phyloP scores from a whole-genome alignment of 257 asterid genomes.

The Jasminum sambac region DNA sequence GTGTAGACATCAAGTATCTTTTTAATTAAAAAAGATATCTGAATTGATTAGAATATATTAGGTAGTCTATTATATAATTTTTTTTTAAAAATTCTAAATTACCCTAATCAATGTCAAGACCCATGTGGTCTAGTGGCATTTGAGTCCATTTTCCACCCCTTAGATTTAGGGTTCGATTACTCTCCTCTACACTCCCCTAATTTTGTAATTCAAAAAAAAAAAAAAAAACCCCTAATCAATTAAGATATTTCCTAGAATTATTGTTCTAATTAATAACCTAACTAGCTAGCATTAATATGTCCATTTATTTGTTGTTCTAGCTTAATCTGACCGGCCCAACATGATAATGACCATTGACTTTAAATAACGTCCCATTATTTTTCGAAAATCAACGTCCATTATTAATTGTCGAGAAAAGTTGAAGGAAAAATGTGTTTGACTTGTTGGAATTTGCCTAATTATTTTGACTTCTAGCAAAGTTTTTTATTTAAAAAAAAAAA shows the following conservation, averaged over 20 bases:
- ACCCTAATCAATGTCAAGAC: no score
- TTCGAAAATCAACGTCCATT: neutral
- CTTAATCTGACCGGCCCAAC: neutral
- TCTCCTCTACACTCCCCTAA: no score
- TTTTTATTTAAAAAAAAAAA: neutral
- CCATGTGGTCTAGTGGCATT: no score
- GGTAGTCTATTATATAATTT: no score
- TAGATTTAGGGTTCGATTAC: no score
- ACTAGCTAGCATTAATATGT: neutral
- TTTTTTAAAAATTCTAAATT: no score
- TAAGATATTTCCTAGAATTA: neutral
- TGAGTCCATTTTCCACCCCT: no score
- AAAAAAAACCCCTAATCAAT: no score
- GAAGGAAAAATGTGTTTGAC: neutral
- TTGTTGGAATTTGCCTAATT: neutral
- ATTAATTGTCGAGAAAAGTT: neutral
- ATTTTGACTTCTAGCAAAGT: neutral
- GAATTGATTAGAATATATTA: no score
- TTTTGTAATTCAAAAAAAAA: no score
- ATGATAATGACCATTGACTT: neutral
- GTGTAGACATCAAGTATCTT: no score
- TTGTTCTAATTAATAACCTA: neutral
- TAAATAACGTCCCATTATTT: neutral
- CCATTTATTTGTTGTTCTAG: neutral
- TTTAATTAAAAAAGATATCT: no score